Evolutionary conservation across 208 protist species (phyloP), one percentile per base, ranked within the genome.

Genomic region (Acanthamoeba culbertsoni): DNA sequence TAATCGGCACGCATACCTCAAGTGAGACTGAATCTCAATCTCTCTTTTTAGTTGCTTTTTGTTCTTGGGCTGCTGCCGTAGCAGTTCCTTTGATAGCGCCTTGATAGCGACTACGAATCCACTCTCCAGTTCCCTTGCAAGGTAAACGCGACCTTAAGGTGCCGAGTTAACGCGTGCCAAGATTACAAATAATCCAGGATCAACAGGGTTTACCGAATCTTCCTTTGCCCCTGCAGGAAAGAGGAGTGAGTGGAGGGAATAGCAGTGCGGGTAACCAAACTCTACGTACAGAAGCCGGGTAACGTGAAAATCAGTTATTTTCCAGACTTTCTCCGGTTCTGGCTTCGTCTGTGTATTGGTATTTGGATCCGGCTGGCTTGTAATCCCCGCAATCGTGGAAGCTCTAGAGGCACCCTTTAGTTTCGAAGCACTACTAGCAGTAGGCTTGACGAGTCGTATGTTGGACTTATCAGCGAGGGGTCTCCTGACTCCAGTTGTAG

Each of bases 11-110:
- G 43, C 3, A 16, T 92, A 92, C 88, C 99, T 97, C 18, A 99
- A 97, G 96, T 99, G 98, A 46, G 99, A 99, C 88, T 99, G 99
- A 88, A 99, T 99, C 94, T 99, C 99, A 91, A 99, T 99, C 95
- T 99, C 99, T 46, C 99, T 96, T 8, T 98, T 95, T 28, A 99
- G 97, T 96, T 99, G 99, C 62, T 98, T 98, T 42, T 99, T 98
- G 62, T 99, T 98, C 46, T 98, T 96, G 43, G 98, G 96, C 88
- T 99, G 97, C 2, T 98, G n/a, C n/a, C n/a, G n/a, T n/a, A n/a
- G n/a, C n/a, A n/a, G n/a, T n/a, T n/a, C n/a, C 89, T 99, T 98
- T 77, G 95, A 97, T 40, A 98, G 91, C 26, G 97, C 97, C 77
- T 98, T 99, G 43, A 99, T 97, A 1, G 99, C 99, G 10, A 99